Evolutionary conservation across 495 filamentous ascomycete genomes (phyloP).

Genomic region (Xeromyces bisporus): DNA sequence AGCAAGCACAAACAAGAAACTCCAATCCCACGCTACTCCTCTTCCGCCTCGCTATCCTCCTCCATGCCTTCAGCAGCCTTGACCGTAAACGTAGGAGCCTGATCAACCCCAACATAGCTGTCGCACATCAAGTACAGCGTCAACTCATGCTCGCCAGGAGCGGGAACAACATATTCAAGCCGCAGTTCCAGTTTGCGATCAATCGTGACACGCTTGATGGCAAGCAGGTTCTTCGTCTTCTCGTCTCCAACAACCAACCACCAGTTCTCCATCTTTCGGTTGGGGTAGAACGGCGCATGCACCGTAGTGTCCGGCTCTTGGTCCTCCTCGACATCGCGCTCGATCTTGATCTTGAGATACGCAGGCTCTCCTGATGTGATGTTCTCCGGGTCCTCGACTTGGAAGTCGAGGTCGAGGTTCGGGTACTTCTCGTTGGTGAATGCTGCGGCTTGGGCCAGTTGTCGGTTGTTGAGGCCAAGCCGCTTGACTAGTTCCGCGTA

Average conservation of each 20-base stretch:
- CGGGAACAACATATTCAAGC: constrained; percentile 78
- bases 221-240: constrained; percentile 66
- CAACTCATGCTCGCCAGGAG: constrained; percentile 69
- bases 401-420: constrained; percentile 76
- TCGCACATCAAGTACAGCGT: constrained; percentile 94
- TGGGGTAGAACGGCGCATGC: constrained; percentile 90
- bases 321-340: constrained; percentile 65
- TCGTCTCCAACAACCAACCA: constrained; percentile 86
- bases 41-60: constrained; percentile 75
- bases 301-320: constrained; percentile 69
- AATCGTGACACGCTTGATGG: constrained; percentile 89
- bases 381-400: constrained; percentile 63
- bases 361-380: constrained; percentile 66
- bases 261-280: constrained; percentile 94
- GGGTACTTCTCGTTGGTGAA: constrained; percentile 98
- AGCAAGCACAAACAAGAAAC: constrained; percentile 10
- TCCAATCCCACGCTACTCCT: constrained; percentile 38
- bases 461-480: constrained; percentile 61
- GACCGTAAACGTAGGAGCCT: constrained; percentile 77
- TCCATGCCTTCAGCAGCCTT: constrained; percentile 86
- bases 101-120: constrained; percentile 93
- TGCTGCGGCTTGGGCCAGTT: constrained; percentile 71
- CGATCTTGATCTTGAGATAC: constrained; percentile 72
- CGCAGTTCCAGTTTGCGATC: constrained; percentile 56
- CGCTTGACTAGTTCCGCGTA: constrained; percentile 58